Percentiles rank a stretch among this genome's conserved stretches.
Conservation (phyloP, 305 asterid species). For the Fraxinus velutina region DNA sequence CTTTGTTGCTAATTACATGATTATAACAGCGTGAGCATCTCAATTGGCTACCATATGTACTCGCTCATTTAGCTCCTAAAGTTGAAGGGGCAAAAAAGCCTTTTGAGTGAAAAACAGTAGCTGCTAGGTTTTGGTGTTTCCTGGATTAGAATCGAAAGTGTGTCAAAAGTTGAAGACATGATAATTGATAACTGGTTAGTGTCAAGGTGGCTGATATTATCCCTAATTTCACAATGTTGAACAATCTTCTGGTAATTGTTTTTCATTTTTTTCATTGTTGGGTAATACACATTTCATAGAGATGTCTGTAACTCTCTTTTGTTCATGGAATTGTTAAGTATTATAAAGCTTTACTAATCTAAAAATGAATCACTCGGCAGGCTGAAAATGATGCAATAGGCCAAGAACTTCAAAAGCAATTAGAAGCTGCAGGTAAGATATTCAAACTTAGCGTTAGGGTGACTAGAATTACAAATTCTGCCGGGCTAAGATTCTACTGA, state of each 20-base stretch:
- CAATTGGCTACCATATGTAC: not conserved
- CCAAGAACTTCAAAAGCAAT: slow-evolving; percentile 84
- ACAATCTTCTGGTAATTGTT: not conserved
- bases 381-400: slow-evolving; percentile 81
- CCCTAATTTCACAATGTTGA: not conserved
- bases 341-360: slow-evolving; percentile 17
- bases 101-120: not conserved
- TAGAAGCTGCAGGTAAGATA: slow-evolving; percentile 76
- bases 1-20: not conserved
- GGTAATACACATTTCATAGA: not conserved
- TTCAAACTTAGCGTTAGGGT: not conserved
- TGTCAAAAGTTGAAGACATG: not conserved
- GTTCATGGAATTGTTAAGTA: not conserved
- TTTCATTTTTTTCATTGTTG: slow-evolving; percentile 3
- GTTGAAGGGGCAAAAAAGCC: not conserved
- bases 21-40: not conserved
- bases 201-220: slow-evolving; percentile 3
- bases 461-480: not conserved
- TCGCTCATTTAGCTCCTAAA: not conserved
- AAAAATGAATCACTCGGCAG: slow-evolving; percentile 34
- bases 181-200: not conserved
- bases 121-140: slow-evolving; percentile 5
- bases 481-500: not conserved
- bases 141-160: not conserved
- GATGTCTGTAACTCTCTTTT: slow-evolving; percentile 8